Evolutionary conservation across 768 basidiomycete species (phyloP), one percentile per base, ranked within the genome.

Genomic region (Rhizopogon vinicolor): DNA sequence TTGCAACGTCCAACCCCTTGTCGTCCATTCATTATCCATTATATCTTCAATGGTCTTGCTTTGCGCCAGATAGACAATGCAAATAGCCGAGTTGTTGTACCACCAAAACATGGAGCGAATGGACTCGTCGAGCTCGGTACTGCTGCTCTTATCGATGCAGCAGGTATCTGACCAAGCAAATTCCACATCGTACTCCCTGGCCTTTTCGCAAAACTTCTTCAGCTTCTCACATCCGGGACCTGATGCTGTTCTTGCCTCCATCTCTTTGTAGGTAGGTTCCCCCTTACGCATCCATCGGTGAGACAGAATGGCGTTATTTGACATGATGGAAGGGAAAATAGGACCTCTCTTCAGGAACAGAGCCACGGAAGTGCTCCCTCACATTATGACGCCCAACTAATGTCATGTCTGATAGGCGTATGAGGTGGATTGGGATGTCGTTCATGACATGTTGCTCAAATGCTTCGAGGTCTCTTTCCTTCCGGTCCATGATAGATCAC

Each of bases 71-170:
- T 67, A 58, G 10, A 60, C 60, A 49, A 63, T 53, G 55, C 67
- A 68, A 13, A 68, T 55, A 5, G 59, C 37, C 12, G 67, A 56
- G n/a, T 59, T 56, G 2, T 54, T 53, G 44, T 68, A 68, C 67
- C 65, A 68, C 16, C 58, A 33, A 44, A 65, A 68, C 67, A 68
- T 68, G 0, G 67, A 65, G 3, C 60, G 62, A 49, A 68, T 66
- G 13, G 65, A 64, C 25, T 69, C 68, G 18, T 65, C 64, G 13
- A 68, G 54, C 43, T 68, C 67, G 13, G 64, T 56, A 19, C 68
- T 69, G 51, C 63, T 68, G 31, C 59, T 55, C 29, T 65, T 67
- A 51, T 59, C 54, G 44, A 59, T 55, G 40, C 60, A 61, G 16
- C 40, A 52, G 13, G 58, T 59, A 22, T 68, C 67, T 22, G 60